Evolutionary conservation across 345 rosid genomes (phyloP), one percentile per base, ranked within the genome.

Genomic region (Cardamine chenopodiifolia): DNA sequence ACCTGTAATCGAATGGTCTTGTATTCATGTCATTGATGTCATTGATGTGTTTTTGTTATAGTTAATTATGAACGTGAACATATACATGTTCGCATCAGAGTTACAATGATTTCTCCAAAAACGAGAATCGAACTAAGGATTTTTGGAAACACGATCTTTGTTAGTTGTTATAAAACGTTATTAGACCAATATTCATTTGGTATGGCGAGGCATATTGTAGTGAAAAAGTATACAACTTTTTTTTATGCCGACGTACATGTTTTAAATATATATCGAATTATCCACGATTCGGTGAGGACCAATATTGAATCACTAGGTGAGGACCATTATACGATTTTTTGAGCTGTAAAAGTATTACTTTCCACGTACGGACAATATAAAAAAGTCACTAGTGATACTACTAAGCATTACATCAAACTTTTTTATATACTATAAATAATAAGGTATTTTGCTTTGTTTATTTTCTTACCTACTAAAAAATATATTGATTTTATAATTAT

Each of bases 271-370:
- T 2, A 47, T 35, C 9, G 17, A 60, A 17, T 45, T 74, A 66
- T 67, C 53, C 20, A 58, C 18, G 29, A 35, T 19, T 59, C 6
- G 44, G 54, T 59, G 49, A 66, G 65, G 71, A 59, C 50, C 59
- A 65, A 56, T 54, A 73, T 12, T 73, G 48, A 31, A 54, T 55
- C 66, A 58, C 62, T 11, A 32, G 56, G 25, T 50, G 60, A n/a
- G n/a, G n/a, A 55, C 62, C 69, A 60, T 50, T 68, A 59, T 50
- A 68, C 34, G 37, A 9, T 29, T 40, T 28, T 68, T 60, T 20
- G 26, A 75, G 79, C 79, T 75, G 74, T 68, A 5, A 75, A 68
- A 74, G 63, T 62, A 53, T 58, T 22, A 68, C 49, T 61, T 42
- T 60, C n/a, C 70, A 75, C 40, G 54, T 52, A 56, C 14, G 26